phyloP scores from a whole-genome alignment of 108 stramenopile genomes.

The Skeletonema potamos region DNA sequence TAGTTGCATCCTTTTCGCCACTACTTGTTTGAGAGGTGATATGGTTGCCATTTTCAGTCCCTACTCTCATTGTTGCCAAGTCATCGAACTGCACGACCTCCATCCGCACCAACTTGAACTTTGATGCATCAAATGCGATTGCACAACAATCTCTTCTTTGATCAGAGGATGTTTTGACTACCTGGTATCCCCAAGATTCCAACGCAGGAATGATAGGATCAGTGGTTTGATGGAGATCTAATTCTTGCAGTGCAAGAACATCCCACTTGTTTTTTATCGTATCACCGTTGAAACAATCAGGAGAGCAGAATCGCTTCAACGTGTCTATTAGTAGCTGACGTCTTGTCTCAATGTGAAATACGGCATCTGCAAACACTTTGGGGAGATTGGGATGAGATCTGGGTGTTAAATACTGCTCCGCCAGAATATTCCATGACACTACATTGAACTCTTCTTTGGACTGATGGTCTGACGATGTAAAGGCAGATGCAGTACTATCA shows the following conservation, averaged over 20 bases:
- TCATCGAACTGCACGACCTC: constrained; percentile 77
- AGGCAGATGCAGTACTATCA: not conserved
- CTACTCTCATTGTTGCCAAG: constrained; percentile 55
- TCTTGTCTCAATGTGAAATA: constrained; percentile 57
- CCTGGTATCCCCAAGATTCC: constrained; percentile 49
- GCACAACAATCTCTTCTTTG: constrained; percentile 75
- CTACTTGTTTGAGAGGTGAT: not conserved
- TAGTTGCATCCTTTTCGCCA: not conserved
- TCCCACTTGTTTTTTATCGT: constrained; percentile 40
- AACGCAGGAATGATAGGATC: constrained; percentile 39
- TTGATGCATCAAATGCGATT: constrained; percentile 46
- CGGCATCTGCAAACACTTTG: constrained; percentile 45
- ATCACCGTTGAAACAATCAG: constrained; percentile 4
- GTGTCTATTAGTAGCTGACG: constrained; percentile 51
- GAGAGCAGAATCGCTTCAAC: constrained; percentile 37
- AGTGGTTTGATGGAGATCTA: constrained; percentile 53
- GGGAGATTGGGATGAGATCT: constrained; percentile 73
- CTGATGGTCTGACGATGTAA: not conserved
- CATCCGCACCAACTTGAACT: constrained; percentile 46
- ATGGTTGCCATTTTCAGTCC: not conserved
- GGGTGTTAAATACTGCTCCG: constrained; percentile 68
- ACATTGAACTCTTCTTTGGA: constrained; percentile 42
- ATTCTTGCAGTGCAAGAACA: constrained; percentile 76
- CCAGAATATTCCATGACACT: constrained; percentile 77
- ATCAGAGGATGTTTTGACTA: constrained; percentile 55